Evolutionary conservation across 129 eudicot genomes (phyloP).

Genomic region (Chrysanthemum seticuspe): DNA sequence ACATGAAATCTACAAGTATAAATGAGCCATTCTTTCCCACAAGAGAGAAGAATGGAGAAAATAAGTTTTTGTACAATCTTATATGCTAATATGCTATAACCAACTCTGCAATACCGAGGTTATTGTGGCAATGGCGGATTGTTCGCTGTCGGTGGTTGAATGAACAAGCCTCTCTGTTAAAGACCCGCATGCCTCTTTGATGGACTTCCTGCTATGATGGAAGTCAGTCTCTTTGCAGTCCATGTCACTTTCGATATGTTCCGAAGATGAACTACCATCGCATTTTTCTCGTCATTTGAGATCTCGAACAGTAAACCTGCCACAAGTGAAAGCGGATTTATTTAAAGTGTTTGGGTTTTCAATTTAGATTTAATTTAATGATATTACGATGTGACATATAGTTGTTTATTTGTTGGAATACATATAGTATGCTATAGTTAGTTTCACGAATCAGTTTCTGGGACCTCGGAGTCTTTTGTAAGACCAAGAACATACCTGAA

Average conservation of each 20-base stretch:
- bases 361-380: background rate
- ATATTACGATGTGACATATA: background rate
- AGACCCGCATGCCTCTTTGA: constrained; percentile 21
- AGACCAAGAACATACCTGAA: constrained; percentile 45
- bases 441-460: no score
- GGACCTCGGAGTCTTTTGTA: no score
- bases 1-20: constrained; percentile 16
- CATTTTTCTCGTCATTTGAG: constrained; percentile 34
- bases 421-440: no score
- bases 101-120: constrained; percentile 1
- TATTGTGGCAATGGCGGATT: background rate
- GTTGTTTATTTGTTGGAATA: no score
- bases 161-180: constrained; percentile 11
- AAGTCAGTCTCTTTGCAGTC: constrained; percentile 62
- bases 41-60: constrained; percentile 25
- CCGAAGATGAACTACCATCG: constrained; percentile 33
- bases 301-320: constrained; percentile 39
- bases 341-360: background rate
- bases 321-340: background rate
- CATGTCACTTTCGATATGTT: constrained; percentile 64
- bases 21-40: constrained; percentile 15
- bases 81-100: constrained; percentile 19
- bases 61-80: constrained; percentile 31
- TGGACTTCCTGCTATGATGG: constrained; percentile 36
- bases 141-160: constrained; percentile 3